Evolutionary conservation across 2,329 filamentous ascomycete genomes (phyloP), one percentile per base, ranked within the genome.

Genomic region (Fusarium sp.): DNA sequence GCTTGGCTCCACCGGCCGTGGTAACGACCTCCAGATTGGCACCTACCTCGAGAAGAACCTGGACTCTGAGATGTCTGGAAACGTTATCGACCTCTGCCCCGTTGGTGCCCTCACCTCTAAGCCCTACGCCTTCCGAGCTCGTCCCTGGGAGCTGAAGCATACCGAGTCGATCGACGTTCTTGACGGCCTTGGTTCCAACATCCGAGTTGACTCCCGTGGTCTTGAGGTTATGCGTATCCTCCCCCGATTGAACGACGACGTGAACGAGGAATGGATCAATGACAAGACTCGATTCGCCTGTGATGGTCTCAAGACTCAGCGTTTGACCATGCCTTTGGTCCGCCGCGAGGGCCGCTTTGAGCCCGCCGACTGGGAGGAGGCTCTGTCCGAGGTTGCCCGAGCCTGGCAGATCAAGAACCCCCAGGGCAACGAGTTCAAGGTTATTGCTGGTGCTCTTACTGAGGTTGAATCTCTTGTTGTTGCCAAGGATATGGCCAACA

Each of bases 231-330:
- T 99, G 94, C 91, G 96, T 75, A 87, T 99, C 65, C 79, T 97
- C 14, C 96, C 96, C 64, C 89, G 96, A 75, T 86, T 99, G 67
- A 99, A 99, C 79, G 96, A 99, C 78, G 94, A 98, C 76, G 89
- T 99, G 75, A 99, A 99, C 81, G 96, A 99, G 84, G 96, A 99
- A 82, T 99, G 96, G 96, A 98, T 99, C 80, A 96, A 98, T 82
- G 96, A 99, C 85, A 99, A 98, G 87, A 90, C 93, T 40, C 90
- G 96, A 71, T 99, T 98, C 79, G 95, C 96, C 42, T 97, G 94
- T 79, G 96, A 99, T 79, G 96, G 96, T 54, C 86, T 99, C 72
- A 97, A 94, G 87, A 98, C 95, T 50, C 96, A 99, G 82, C 89
- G 96, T 77, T 85, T 99, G 61, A 98, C 96, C 34, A 96, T 95